Evolutionary conservation across 2,329 filamentous ascomycete genomes (phyloP), one percentile per base, ranked within the genome.

Genomic region (Aspergillus nomiae): DNA sequence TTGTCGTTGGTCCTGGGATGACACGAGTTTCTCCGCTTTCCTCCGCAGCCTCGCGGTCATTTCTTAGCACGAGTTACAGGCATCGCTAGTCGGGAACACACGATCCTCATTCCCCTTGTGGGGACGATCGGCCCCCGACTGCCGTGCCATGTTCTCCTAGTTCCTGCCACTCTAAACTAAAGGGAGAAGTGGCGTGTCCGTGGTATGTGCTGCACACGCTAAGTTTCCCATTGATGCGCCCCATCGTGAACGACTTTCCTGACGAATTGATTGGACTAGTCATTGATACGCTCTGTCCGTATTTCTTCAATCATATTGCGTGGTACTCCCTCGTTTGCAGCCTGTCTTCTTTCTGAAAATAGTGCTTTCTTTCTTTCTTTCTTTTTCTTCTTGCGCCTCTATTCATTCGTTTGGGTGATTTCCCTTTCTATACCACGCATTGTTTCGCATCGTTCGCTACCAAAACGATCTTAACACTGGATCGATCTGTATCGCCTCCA

Each of bases 81-180:
- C 60, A 59, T 59, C 55, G 55, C 56, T 55, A 46, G 56, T 56
- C 62, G 65, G 56, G 62, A 67, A 63, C 56, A 63, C 60, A 68
- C 66, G 67, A 69, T 64, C 65, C 65, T 67, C 62, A 67, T 68
- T 67, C 65, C 63, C 66, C 38, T 53, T 59, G 69, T 70, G 69
- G 69, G 63, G 69, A 63, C 62, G 69, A 71, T 71, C 68, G 65
- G 65, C 69, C 65, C 59, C 69, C 66, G 62, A 66, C 50, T 69
- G 65, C 69, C 66, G 67, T 64, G 66, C 66, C 62, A 63, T 58
- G 60, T 60, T 41, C 63, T 61, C 61, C 59, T 68, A 59, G 56
- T 63, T 55, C 50, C 48, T 55, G 46, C 56, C 61, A 62, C 60
- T 58, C 56, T 63, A 63, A 63, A 58, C 65, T 63, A 58, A 59